Base-by-base conservation (phyloP, 257 asterid genomes). In the Nicotiana benthamiana region DNA sequence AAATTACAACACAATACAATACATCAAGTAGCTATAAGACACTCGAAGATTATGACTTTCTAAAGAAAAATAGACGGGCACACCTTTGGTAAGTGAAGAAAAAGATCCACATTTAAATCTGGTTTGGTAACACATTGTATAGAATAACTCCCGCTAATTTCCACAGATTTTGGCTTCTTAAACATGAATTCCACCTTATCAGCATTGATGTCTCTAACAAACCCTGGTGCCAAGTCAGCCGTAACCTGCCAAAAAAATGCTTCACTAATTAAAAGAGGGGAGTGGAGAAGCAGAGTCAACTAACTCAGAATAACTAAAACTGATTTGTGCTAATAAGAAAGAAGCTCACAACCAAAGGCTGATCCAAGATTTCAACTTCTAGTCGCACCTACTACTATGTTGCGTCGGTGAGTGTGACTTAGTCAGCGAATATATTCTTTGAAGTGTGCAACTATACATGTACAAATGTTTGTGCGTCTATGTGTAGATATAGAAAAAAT, bases 141-240 rank as follows among this genome's bases (percentile, higher is more conserved):
- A 6, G 96, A 89, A 83, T 91, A 96, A 83, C 99, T 94, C 26
- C 99, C 99, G 9, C 96, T 89, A 86, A 94, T 70, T 84, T 96
- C 97, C 17, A 92, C 1, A 17, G 84, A 86, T 65, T 77, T 80
- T 0, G 98, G 99, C 86, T 88, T 92, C 89, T 82, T 86, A 83
- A 96, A 96, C 88, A 87, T 92, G 83, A 96, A 96, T 3, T 90
- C 97, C 18, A 92, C 97, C 83, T 91, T 96, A 82, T 96, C 99
- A 22, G 97, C 98, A 16, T 93, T 93, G 63, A 92, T 82, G 82
- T 96, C 99, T 75, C 89, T 88, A 61, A 96, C 90, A 85, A 96
- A 96, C 11, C 94, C 92, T 0, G 98, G 90, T 1, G 94, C 97
- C 83, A 87, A 81, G 57, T 90, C 91, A 11, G 92, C 92, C 15